phyloP scores from a whole-genome alignment of 306 rosid genomes.

The Acacia crassicarpa region DNA sequence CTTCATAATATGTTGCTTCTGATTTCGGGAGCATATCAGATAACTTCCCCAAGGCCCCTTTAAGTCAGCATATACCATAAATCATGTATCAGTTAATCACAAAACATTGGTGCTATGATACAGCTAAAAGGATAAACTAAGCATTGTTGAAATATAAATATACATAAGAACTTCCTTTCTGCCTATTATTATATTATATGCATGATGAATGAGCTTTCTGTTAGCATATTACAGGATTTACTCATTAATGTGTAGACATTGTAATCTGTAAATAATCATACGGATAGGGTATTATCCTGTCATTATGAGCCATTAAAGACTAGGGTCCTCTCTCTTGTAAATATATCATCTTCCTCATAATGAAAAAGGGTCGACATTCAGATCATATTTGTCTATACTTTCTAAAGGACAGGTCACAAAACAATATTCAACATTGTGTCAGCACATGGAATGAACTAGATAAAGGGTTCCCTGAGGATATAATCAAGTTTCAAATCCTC shows the following conservation, averaged over 20 bases:
- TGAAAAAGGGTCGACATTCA: not conserved
- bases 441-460: not conserved
- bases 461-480: not conserved
- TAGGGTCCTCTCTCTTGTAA: not conserved
- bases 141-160: not conserved
- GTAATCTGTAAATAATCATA: too few relatives aligned
- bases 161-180: not conserved
- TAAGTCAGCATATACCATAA: conserved; percentile 35
- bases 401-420: not conserved
- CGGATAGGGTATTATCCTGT: not conserved
- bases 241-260: not conserved
- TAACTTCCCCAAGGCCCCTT: conserved; percentile 66
- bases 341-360: not conserved
- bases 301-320: not conserved
- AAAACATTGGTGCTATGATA: conserved; percentile 25
- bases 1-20: conserved; percentile 40
- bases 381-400: not conserved
- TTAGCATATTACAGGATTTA: not conserved
- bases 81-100: conserved; percentile 34
- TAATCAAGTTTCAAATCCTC: conserved; percentile 19
- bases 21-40: conserved; percentile 52
- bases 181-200: not conserved
- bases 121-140: conserved; percentile 2
- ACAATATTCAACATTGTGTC: not conserved
- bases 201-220: not conserved